Percentiles rank a stretch among this genome's conserved stretches.
Evolutionary conservation across 2,329 filamentous ascomycete genomes (phyloP).

Genomic region (Xylaria sp.): DNA sequence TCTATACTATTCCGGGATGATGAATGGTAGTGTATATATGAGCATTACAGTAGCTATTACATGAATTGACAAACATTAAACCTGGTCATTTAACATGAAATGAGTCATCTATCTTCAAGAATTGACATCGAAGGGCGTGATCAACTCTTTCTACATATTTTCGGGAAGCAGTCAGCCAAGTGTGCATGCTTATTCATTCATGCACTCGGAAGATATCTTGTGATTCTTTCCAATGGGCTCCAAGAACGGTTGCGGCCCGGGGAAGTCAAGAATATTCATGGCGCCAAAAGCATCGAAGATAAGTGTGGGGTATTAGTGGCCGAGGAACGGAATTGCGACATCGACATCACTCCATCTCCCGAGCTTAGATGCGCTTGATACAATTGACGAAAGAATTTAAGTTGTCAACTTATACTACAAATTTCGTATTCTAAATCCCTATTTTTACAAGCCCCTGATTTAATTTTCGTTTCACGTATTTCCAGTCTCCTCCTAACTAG

Average conservation of each 20-base stretch:
- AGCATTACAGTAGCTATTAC: slow-evolving; percentile 13
- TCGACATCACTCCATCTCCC: slow-evolving; percentile 20
- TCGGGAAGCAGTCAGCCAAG: background rate
- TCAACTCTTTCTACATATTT: background rate
- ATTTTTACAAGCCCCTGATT: background rate
- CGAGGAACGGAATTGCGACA: slow-evolving; percentile 38
- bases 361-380: background rate
- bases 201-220: background rate
- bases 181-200: background rate
- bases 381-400: background rate
- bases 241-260: background rate
- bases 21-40: slow-evolving; percentile 12
- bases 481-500: background rate
- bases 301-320: slow-evolving; percentile 28
- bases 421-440: background rate
- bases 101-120: no score
- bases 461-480: background rate
- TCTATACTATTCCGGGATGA: background rate
- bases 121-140: background rate
- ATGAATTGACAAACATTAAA: slow-evolving; percentile 8
- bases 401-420: background rate
- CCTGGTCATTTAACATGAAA: no score
- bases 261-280: background rate
- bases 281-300: background rate
- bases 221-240: slow-evolving; percentile 12